phyloP scores from a whole-genome alignment of 805 yeast species.

The Naumovozyma dairenensis region DNA sequence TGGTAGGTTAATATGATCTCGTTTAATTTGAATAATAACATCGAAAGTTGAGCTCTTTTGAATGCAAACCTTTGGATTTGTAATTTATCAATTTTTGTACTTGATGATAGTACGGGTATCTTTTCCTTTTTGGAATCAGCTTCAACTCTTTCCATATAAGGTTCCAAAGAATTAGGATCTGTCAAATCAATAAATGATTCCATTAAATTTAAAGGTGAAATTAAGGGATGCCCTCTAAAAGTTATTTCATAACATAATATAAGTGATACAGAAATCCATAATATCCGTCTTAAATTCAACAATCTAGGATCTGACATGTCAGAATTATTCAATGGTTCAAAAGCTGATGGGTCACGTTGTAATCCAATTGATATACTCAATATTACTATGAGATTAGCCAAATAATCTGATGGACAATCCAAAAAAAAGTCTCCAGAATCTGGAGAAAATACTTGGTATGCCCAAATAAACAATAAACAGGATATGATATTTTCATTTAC shows the following conservation, averaged over 20 bases:
- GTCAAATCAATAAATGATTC: conserved; percentile 14
- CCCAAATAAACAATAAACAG: conserved; percentile 26
- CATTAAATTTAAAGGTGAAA: conserved; percentile 9
- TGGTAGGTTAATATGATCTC: conserved; percentile 14
- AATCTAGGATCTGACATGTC: conserved; percentile 9
- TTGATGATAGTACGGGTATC: not conserved
- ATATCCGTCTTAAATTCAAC: conserved; percentile 21
- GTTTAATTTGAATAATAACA: conserved; percentile 18
- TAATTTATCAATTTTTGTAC: conserved; percentile 5
- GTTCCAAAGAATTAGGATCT: conserved; percentile 10
- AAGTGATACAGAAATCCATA: conserved; percentile 22
- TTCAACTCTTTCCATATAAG: conserved; percentile 15
- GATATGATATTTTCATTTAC: conserved; percentile 26
- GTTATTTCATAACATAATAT: conserved; percentile 19
- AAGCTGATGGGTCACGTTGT: conserved; percentile 26
- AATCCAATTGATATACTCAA: conserved; percentile 25
- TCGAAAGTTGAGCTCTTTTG: conserved; percentile 17
- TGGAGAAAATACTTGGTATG: conserved; percentile 26
- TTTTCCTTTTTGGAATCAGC: conserved; percentile 8
- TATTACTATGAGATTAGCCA: conserved; percentile 20
- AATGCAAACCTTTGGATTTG: conserved; percentile 17
- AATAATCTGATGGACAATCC: conserved; percentile 26
- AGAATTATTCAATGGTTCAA: conserved; percentile 9
- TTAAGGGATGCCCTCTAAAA: conserved; percentile 20
- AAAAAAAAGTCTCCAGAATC: conserved; percentile 28